Conservation (phyloP, 1,284 basidiomycete genomes). For the Polyporus tsugae region DNA sequence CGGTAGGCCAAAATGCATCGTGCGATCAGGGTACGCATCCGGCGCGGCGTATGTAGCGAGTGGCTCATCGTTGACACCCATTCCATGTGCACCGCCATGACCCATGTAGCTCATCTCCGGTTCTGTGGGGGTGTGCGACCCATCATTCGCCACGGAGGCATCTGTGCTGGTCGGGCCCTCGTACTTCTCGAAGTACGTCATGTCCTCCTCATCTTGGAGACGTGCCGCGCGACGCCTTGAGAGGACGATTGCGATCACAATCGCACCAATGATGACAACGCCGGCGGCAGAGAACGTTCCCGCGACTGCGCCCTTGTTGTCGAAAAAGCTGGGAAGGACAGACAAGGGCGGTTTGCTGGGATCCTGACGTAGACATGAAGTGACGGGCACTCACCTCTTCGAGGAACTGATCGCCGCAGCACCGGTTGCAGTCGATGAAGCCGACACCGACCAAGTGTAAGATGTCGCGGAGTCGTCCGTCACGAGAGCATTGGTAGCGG, state of each 20-base stretch:
- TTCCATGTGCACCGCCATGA: conserved; percentile 21
- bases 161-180: conserved; percentile 23
- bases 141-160: conserved; percentile 6
- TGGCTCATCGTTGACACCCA: conserved; percentile 37
- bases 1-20: conserved; percentile 42
- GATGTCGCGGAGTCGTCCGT: conserved; percentile 18
- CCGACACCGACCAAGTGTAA: conserved; percentile 22
- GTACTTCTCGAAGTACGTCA: conserved; percentile 45
- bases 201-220: conserved; percentile 40
- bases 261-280: conserved; percentile 34
- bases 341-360: background rate
- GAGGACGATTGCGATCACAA: conserved; percentile 29
- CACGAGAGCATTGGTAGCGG: conserved; percentile 7
- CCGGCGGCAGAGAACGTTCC: conserved; percentile 43
- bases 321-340: conserved; percentile 40
- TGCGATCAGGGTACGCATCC: conserved; percentile 45
- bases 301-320: conserved; percentile 44
- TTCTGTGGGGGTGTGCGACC: conserved; percentile 1
- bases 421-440: conserved; percentile 17
- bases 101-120: conserved; percentile 25
- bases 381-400: conserved; percentile 34
- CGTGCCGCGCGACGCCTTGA: conserved; percentile 38
- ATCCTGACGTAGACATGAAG: background rate
- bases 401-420: conserved; percentile 18
- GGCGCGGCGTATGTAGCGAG: conserved; percentile 34